Conservation (phyloP, 805 yeast species). For the Wickerhamomyces silvicola region DNA sequence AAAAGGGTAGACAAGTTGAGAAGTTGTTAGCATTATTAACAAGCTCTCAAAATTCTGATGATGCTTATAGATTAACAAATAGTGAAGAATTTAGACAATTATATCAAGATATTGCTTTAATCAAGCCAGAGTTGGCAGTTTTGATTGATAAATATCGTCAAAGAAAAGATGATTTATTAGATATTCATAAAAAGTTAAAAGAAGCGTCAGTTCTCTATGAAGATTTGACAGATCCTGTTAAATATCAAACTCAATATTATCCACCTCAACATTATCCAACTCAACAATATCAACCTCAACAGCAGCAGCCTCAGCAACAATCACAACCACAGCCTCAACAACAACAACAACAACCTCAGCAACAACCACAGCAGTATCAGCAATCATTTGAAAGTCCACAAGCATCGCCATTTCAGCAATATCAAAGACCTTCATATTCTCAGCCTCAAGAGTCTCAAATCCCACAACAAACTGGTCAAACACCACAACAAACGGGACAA, state of each 20-base stretch:
- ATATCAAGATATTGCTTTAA: constrained; percentile 64
- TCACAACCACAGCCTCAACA: constrained; percentile 10
- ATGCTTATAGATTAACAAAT: constrained; percentile 32
- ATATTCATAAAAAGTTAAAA: constrained; percentile 63
- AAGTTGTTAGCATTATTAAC: constrained; percentile 52
- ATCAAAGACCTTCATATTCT: not conserved
- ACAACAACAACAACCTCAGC: constrained; percentile 33
- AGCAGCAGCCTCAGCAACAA: constrained; percentile 2
- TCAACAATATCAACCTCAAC: constrained; percentile 3
- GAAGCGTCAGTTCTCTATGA: constrained; percentile 67
- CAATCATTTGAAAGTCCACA: not conserved
- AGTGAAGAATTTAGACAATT: constrained; percentile 66
- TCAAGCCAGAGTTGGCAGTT: constrained; percentile 69
- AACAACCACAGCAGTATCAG: constrained; percentile 17
- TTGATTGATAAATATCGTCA: constrained; percentile 72
- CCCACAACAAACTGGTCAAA: constrained; percentile 4
- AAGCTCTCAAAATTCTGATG: constrained; percentile 25
- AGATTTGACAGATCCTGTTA: constrained; percentile 49
- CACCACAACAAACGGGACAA: constrained; percentile 15
- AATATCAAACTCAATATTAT: constrained; percentile 13
- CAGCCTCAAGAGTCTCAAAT: constrained; percentile 3
- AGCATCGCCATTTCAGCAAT: not conserved
- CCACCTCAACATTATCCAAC: constrained; percentile 6
- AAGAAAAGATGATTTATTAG: constrained; percentile 70
- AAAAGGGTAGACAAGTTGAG: constrained; percentile 58